Conservation (phyloP, 495 filamentous ascomycete genomes). For the Lasiosphaeris hirsuta region DNA sequence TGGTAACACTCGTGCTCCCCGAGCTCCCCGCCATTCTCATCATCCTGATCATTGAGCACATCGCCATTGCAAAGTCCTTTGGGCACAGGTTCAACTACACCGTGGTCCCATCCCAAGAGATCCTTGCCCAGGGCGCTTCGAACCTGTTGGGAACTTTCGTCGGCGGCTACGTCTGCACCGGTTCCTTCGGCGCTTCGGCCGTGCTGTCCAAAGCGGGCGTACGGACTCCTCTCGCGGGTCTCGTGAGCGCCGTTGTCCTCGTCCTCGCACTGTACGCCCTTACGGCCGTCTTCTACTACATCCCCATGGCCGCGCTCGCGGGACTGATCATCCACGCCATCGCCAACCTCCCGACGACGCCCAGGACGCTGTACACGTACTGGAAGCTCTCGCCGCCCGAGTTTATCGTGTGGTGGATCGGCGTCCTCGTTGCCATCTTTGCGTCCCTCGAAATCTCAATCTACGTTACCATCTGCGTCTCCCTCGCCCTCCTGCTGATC, state of each 20-base stretch:
- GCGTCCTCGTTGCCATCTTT: constrained; percentile 34
- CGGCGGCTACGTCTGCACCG: constrained; percentile 34
- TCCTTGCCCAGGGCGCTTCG: constrained; percentile 34
- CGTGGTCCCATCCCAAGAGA: constrained; percentile 34
- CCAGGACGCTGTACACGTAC: constrained; percentile 31
- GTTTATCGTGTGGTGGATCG: constrained; percentile 33
- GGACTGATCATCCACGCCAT: constrained; percentile 38
- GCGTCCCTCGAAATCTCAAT: constrained; percentile 33
- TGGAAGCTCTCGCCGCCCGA: constrained; percentile 36
- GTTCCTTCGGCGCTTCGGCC: constrained; percentile 37
- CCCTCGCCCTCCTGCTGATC: constrained; percentile 30
- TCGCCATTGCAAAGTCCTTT: constrained; percentile 39
- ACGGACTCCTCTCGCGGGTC: constrained; percentile 34
- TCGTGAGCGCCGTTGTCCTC: constrained; percentile 33
- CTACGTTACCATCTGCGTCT: constrained; percentile 32
- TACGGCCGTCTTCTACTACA: constrained; percentile 34
- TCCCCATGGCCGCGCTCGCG: constrained; percentile 34
- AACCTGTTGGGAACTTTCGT: constrained; percentile 37
- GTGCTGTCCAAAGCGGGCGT: constrained; percentile 37
- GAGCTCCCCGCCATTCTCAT: constrained; percentile 24
- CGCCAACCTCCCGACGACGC: constrained; percentile 30
- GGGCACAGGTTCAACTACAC: constrained; percentile 33
- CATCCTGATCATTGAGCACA: constrained; percentile 37
- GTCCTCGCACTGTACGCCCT: constrained; percentile 33
- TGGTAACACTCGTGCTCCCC: constrained; percentile 13